A percentile compares a stretch with the other conserved stretches of the same genome.
Conservation (phyloP, 1,284 basidiomycete genomes). For the Sanghuangporus weigelae region DNA sequence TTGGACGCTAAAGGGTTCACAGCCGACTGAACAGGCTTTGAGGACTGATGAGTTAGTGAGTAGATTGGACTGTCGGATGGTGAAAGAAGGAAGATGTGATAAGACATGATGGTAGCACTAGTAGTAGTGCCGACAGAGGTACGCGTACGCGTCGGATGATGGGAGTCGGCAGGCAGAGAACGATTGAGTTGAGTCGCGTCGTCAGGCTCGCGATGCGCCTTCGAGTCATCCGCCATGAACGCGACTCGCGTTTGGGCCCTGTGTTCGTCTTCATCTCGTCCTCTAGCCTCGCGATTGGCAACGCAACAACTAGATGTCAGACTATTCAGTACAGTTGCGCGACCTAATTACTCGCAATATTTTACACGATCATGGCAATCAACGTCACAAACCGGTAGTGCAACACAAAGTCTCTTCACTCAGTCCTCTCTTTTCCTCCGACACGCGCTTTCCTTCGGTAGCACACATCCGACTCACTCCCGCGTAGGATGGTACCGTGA, state of each 20-base stretch:
- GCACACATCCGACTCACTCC: neutral
- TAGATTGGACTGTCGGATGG: conserved; percentile 81
- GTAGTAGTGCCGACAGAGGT: neutral
- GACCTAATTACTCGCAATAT: neutral
- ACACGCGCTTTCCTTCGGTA: neutral
- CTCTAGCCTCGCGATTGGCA: neutral
- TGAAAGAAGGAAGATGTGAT: conserved; percentile 76
- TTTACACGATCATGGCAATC: neutral
- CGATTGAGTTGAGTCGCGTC: no score
- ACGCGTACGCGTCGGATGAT: conserved; percentile 1
- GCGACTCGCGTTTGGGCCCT: neutral
- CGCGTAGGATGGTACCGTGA: conserved; percentile 7
- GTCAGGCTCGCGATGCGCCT: no score
- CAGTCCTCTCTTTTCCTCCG: neutral
- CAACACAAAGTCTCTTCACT: neutral
- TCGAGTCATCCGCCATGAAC: neutral
- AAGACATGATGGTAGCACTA: conserved; percentile 51
- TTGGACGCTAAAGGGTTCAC: conserved; percentile 70
- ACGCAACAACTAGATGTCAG: neutral
- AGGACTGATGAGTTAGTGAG: conserved; percentile 72
- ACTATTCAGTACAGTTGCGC: conserved; percentile 3
- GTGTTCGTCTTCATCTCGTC: neutral
- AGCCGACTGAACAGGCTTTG: conserved; percentile 55
- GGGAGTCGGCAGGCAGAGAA: neutral
- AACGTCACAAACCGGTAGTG: neutral